Conservation (phyloP, 108 stramenopile genomes). For the Cyclotella cryptica region DNA sequence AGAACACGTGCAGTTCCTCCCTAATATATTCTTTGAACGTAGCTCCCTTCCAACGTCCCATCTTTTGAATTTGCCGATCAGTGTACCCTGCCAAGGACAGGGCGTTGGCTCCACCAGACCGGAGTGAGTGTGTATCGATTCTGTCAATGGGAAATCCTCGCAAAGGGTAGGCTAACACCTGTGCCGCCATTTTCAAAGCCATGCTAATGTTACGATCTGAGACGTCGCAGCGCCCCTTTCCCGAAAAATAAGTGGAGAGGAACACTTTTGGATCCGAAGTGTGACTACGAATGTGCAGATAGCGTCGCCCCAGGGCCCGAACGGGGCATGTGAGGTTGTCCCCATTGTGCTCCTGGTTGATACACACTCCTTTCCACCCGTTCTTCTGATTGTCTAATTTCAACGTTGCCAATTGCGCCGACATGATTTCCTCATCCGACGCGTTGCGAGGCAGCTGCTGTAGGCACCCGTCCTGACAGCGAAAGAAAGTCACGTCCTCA, state of each 20-base stretch:
- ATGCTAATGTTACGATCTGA: neutral
- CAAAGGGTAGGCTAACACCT: neutral
- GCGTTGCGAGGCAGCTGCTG: constrained; percentile 8
- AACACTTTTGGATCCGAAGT: neutral
- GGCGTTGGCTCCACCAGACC: constrained; percentile 11
- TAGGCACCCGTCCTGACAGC: neutral
- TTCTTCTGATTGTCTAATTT: constrained; percentile 22
- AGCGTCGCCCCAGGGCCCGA: constrained; percentile 4
- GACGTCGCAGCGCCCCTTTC: neutral
- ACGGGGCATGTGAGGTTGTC: constrained; percentile 8
- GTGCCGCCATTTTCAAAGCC: neutral
- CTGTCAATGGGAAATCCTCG: neutral
- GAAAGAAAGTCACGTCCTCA: constrained; percentile 9
- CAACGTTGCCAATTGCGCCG: neutral
- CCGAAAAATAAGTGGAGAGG: neutral
- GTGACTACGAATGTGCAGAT: neutral
- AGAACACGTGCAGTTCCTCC: neutral
- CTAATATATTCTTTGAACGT: constrained; percentile 20
- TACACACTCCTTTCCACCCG: constrained; percentile 18
- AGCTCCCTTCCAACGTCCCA: constrained; percentile 13
- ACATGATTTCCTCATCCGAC: neutral
- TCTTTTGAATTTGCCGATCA: constrained; percentile 13
- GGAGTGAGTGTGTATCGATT: constrained; percentile 8
- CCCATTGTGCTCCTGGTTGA: constrained; percentile 14
- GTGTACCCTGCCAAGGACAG: constrained; percentile 6